Evolutionary conservation across 176 grass and related monocot genomes (phyloP), one percentile per base, ranked within the genome.

Genomic region (Canna indica): DNA sequence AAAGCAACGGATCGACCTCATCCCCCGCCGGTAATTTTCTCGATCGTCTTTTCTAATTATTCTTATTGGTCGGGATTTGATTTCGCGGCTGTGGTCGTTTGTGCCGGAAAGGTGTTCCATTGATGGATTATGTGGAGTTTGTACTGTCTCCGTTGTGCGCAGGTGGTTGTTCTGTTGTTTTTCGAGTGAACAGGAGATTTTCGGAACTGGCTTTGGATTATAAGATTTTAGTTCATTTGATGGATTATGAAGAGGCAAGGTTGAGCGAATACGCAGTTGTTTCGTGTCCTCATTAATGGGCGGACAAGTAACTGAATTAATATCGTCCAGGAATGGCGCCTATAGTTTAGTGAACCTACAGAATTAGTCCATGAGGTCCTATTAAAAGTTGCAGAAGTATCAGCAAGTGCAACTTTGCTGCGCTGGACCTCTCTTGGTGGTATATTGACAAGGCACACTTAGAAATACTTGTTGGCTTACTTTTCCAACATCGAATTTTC

Each of bases 21-120:
- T 88, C 82, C 25, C 72, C 76, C 26, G 74, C 79, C 12, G 80
- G 89, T 88, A 53, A 28, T 66, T 63, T 27, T 64, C 59, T 29
- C 31, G 26, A 64, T 54, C 29, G 4, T 20, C 36, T 39, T 34
- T 4, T 73, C 16, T 22, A 1, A 3, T 31, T 28, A 14, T 20
- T 78, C 62, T 27, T 54, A 31, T 36, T 56, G 52, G 41, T 24
- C 0, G 12, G 67, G 48, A 50, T 30, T 2, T n/a, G 28, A 14
- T 22, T 70, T 15, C 32, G 1, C 11, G 33, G 11, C 18, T 1
- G n/a, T 24, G 52, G 61, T 64, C 58, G 28, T 64, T 35, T 66
- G 18, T 42, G 5, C 9, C 47, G 29, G 62, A 27, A 24, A 15
- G 63, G 35, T 36, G 33, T 66, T 66, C 9, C 7, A n/a, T 24